A percentile compares a stretch with the other conserved stretches of the same genome.
phyloP scores from a whole-genome alignment of 805 yeast species.

The Priceomyces melissophilus region DNA sequence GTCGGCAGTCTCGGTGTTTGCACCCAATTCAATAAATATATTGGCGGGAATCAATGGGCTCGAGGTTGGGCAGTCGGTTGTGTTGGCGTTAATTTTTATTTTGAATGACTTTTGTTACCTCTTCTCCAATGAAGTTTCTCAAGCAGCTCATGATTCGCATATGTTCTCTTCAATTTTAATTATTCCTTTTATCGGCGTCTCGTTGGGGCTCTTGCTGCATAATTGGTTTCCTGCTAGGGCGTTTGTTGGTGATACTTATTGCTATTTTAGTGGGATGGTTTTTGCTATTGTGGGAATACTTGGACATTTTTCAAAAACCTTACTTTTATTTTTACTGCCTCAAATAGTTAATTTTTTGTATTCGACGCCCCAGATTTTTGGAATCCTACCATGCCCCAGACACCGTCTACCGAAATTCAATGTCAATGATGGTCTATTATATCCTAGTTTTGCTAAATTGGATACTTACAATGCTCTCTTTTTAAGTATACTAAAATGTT shows the following conservation, averaged over 20 bases:
- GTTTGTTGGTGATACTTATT: slow-evolving; percentile 97
- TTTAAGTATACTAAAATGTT: slow-evolving; percentile 33
- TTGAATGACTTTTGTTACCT: slow-evolving; percentile 76
- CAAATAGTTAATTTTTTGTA: slow-evolving; percentile 88
- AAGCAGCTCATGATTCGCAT: slow-evolving; percentile 73
- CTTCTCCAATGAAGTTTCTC: slow-evolving; percentile 35
- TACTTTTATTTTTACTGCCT: slow-evolving; percentile 80
- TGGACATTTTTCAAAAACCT: slow-evolving; percentile 94
- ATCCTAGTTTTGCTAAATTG: slow-evolving; percentile 51
- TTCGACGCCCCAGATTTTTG: slow-evolving; percentile 88
- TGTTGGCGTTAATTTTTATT: slow-evolving; percentile 66
- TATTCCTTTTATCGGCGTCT: slow-evolving; percentile 84
- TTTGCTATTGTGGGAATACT: slow-evolving; percentile 94
- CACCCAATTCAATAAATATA: slow-evolving; percentile 94
- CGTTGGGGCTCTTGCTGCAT: slow-evolving; percentile 67
- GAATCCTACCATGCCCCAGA: slow-evolving; percentile 88
- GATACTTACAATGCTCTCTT: slow-evolving; percentile 19
- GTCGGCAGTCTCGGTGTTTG: slow-evolving; percentile 87
- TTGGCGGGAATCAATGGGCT: slow-evolving; percentile 95
- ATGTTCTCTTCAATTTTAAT: slow-evolving; percentile 73
- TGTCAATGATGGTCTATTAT: slow-evolving; percentile 62
- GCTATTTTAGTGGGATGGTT: slow-evolving; percentile 98
- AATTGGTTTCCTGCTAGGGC: slow-evolving; percentile 92
- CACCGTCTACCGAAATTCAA: slow-evolving; percentile 86
- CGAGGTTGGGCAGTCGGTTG: slow-evolving; percentile 92